Evolutionary conservation across 495 filamentous ascomycete genomes (phyloP).

Genomic region (Hypoxylon crocopeplum): DNA sequence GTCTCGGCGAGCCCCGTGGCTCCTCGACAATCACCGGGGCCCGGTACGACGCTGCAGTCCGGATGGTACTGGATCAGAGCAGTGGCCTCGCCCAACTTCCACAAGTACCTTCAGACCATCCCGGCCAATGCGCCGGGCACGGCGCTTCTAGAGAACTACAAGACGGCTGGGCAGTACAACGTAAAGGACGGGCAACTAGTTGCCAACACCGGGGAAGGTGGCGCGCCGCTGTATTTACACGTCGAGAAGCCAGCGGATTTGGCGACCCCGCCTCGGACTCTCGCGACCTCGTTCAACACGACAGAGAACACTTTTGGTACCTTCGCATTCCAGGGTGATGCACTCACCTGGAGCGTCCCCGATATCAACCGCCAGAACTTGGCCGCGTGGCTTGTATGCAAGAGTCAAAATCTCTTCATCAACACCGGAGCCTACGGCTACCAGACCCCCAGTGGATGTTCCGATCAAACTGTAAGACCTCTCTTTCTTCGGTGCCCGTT

Average conservation of each 20-base stretch:
- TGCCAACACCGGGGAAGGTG: conserved; percentile 51
- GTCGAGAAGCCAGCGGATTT: conserved; percentile 58
- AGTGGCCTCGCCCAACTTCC: conserved; percentile 65
- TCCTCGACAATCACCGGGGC: conserved; percentile 25
- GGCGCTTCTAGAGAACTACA: conserved; percentile 59
- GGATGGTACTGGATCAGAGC: conserved; percentile 69
- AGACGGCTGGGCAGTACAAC: conserved; percentile 67
- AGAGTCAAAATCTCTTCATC: conserved; percentile 59
- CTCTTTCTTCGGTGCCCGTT: not conserved
- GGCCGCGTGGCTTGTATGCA: conserved; percentile 65
- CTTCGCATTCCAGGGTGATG: conserved; percentile 64
- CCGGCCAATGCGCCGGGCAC: conserved; percentile 54
- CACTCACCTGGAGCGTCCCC: conserved; percentile 58
- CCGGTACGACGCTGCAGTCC: conserved; percentile 48
- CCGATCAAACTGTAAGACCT: conserved; percentile 62
- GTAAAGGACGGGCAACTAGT: conserved; percentile 64
- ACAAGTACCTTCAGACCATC: conserved; percentile 67
- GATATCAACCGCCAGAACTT: conserved; percentile 59
- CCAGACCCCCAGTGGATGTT: conserved; percentile 62
- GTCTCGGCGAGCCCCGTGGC: conserved; percentile 2
- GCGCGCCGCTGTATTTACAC: conserved; percentile 49
- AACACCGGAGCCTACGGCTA: conserved; percentile 67
- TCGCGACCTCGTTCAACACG: conserved; percentile 58
- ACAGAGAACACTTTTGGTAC: conserved; percentile 63
- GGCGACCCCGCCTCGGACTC: conserved; percentile 47